Evolutionary conservation across 2,329 filamentous ascomycete genomes (phyloP).

Genomic region (Fusarium vanettenii): DNA sequence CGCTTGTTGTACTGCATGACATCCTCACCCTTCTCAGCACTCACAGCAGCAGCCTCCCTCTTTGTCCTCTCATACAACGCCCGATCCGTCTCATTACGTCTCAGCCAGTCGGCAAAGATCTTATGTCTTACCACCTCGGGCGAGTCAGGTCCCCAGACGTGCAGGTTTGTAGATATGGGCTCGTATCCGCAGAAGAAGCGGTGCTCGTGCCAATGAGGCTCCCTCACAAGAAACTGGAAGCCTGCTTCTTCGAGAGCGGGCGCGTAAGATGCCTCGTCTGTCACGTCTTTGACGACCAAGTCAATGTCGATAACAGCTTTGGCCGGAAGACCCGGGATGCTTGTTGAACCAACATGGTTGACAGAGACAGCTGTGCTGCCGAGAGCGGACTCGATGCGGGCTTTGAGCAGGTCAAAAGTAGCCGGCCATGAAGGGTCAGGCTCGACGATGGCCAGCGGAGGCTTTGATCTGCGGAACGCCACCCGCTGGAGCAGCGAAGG

Average conservation of each 20-base stretch:
- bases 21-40: conserved; percentile 36
- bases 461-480: conserved; percentile 37
- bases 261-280: conserved; percentile 57
- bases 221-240: conserved; percentile 59
- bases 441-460: conserved; percentile 48
- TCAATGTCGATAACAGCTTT: conserved; percentile 66
- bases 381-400: conserved; percentile 51
- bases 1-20: conserved; percentile 55
- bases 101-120: conserved; percentile 60
- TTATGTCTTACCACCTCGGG: conserved; percentile 56
- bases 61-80: conserved; percentile 54
- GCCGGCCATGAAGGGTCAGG: conserved; percentile 52
- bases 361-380: conserved; percentile 52
- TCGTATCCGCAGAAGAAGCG: conserved; percentile 56
- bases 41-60: conserved; percentile 47
- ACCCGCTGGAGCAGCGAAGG: conserved; percentile 39
- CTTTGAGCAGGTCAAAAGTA: conserved; percentile 45
- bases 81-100: conserved; percentile 50
- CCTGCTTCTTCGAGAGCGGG: conserved; percentile 55
- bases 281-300: conserved; percentile 54
- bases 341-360: conserved; percentile 63
- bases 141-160: conserved; percentile 59
- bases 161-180: conserved; percentile 56
- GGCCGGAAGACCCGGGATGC: conserved; percentile 60
- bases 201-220: conserved; percentile 61